phyloP scores from a whole-genome alignment of 2,329 filamentous ascomycete species.

The Fusarium oligoseptatum region DNA sequence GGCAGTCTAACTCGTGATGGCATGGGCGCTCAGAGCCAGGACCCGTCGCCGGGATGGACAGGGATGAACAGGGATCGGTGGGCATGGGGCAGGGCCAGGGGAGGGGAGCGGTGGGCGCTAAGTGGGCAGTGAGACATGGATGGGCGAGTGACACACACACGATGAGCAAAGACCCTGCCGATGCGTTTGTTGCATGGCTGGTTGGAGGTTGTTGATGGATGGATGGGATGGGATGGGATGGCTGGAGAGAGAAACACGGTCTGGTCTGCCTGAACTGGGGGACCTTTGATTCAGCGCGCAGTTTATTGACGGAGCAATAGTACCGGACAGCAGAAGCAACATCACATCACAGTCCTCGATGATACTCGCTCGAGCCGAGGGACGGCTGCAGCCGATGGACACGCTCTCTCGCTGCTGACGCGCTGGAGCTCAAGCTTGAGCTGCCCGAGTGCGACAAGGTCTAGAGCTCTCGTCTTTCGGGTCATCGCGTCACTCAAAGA shows the following conservation, averaged over 20 bases:
- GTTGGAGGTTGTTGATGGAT: conserved; percentile 4
- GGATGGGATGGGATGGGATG: background rate
- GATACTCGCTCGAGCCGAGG: conserved; percentile 1
- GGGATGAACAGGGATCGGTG: conserved; percentile 37
- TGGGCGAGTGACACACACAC: conserved; percentile 42
- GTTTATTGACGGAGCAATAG: background rate
- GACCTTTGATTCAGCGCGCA: background rate
- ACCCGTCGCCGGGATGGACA: conserved; percentile 27
- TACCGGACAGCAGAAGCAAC: background rate
- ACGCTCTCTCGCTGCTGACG: background rate
- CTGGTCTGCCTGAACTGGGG: background rate
- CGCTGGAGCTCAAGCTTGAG: conserved; percentile 23
- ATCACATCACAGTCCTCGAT: background rate
- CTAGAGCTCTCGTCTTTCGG: background rate
- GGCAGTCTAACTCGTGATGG: conserved; percentile 42
- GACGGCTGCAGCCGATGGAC: conserved; percentile 15
- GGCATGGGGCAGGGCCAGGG: conserved; percentile 32
- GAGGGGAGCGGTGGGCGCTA: conserved; percentile 43
- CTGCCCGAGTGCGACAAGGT: conserved; percentile 27
- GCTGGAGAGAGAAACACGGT: background rate
- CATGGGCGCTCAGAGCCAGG: conserved; percentile 28
- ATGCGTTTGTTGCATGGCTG: conserved; percentile 16
- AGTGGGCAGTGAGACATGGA: conserved; percentile 46
- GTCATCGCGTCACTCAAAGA: conserved; percentile 2
- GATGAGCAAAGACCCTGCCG: conserved; percentile 35